Base-by-base conservation (phyloP, 2,329 filamentous ascomycete genomes). In the Exophiala aquamarina region DNA sequence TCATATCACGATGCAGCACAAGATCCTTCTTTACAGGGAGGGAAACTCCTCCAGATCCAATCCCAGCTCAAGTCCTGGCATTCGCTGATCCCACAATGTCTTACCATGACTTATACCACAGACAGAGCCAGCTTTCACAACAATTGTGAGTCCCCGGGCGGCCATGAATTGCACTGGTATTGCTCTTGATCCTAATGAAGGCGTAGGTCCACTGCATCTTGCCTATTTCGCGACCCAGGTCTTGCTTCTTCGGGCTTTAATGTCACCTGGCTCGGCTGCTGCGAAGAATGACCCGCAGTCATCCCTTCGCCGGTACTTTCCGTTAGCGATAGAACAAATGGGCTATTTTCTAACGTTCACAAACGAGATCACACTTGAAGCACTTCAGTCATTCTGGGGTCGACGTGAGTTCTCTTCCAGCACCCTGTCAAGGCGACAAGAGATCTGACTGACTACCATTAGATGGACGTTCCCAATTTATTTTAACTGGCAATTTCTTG, bases 401-500 rank as follows among this genome's bases (percentile, higher is more conserved):
- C 65, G 70, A 11, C 67, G 70, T 72, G 62, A 56, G 70, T 70
- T 46, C 41, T 40, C 23, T 6, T 6, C 6, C 23, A 6, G 6
- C 23, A 8, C 19, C 40, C 17, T 38, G 8, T n/a, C 20, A 31
- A 18, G 32, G 23, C 41, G 41, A 34, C 23, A 14, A n/a, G 9
- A n/a, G 10, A 31, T 6, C 43, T 35, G 21, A 43, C 45, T 55
- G 19, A 48, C 18, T 29, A 31, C 32, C n/a, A n/a, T n/a, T n/a
- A 61, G 64, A 66, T 46, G 61, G 62, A 14, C 66, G 73, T 11
- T 73, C 70, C 6, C 72, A 76, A 45, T 59, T 76, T 1, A 73
- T 75, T 3, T 61, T 74, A 0, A 72, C 70, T 29, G 71, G 72
- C 13, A 75, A 76, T 52, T 75, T 75, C 41, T 62, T 76, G 38